A percentile compares a stretch with the other conserved stretches of the same genome.
phyloP scores from a whole-genome alignment of 108 stramenopile species.

The Fistulifera pelliculosa region DNA sequence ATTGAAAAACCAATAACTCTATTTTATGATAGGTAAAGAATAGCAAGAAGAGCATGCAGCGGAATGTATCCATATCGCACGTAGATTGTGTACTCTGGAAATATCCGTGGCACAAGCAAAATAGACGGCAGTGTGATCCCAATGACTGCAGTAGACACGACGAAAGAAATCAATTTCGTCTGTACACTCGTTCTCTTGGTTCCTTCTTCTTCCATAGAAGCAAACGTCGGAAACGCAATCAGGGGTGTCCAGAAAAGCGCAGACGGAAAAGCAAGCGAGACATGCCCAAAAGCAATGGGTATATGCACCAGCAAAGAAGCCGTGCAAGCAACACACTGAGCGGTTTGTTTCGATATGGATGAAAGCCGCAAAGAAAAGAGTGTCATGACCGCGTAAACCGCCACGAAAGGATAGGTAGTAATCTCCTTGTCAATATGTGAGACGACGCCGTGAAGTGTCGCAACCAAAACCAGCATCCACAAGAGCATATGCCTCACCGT shows the following conservation, averaged over 20 bases:
- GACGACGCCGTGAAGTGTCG: not conserved
- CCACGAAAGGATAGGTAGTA: not conserved
- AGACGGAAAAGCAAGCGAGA: conserved; percentile 61
- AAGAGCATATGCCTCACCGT: conserved; percentile 14
- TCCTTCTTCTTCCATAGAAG: not conserved
- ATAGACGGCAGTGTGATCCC: conserved; percentile 40
- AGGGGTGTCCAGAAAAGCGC: conserved; percentile 60
- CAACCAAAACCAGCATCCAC: not conserved
- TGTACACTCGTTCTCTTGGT: too few relatives aligned
- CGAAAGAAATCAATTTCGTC: too few relatives aligned
- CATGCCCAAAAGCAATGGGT: conserved; percentile 63
- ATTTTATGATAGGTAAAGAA: conserved; percentile 22
- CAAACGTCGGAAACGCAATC: conserved; percentile 37
- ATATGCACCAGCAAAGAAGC: conserved; percentile 52
- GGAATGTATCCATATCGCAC: conserved; percentile 48
- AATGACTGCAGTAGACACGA: too few relatives aligned
- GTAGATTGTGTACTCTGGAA: conserved; percentile 41
- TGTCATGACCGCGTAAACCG: not conserved
- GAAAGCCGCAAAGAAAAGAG: not conserved
- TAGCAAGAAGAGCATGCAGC: conserved; percentile 41
- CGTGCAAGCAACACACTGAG: conserved; percentile 59
- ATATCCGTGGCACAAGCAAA: conserved; percentile 43
- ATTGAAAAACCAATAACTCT: not conserved
- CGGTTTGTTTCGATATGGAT: conserved; percentile 1
- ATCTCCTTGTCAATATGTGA: not conserved